Evolutionary conservation across 108 stramenopile species (phyloP).

Genomic region (Mediolabrus comicus): DNA sequence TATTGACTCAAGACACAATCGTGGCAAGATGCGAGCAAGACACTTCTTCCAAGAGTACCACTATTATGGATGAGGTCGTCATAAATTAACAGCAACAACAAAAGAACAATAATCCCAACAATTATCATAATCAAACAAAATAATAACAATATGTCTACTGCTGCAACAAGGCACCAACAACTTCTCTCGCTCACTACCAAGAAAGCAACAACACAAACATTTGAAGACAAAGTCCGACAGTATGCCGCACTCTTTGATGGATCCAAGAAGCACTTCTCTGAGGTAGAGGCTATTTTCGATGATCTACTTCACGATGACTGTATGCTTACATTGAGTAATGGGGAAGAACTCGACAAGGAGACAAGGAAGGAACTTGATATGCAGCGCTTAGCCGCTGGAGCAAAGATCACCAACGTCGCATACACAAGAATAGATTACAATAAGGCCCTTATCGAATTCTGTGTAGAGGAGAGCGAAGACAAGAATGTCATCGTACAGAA

Average conservation of each 20-base stretch:
- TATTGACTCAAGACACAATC: too few species aligned
- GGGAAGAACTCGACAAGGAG: background rate
- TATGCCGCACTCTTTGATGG: constrained; percentile 3
- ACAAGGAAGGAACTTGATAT: background rate
- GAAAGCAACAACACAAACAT: too few species aligned
- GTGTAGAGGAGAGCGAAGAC: background rate
- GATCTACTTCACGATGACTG: background rate
- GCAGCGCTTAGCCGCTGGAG: background rate
- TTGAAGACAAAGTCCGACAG: background rate
- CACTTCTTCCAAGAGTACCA: too few species aligned
- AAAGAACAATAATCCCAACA: too few species aligned
- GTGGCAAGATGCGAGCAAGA: too few species aligned
- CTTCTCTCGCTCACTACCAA: too few species aligned
- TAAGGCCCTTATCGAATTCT: background rate
- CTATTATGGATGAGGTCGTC: too few species aligned
- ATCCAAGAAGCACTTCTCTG: background rate
- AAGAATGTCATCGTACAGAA: too few species aligned
- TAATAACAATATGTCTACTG: too few species aligned
- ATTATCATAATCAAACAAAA: too few species aligned
- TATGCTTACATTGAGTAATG: background rate
- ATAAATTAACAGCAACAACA: too few species aligned
- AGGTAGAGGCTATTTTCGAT: background rate
- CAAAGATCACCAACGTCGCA: background rate
- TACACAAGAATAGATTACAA: background rate
- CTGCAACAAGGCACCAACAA: too few species aligned